phyloP scores from a whole-genome alignment of 805 yeast genomes.

The Metschnikowia gruessii region DNA sequence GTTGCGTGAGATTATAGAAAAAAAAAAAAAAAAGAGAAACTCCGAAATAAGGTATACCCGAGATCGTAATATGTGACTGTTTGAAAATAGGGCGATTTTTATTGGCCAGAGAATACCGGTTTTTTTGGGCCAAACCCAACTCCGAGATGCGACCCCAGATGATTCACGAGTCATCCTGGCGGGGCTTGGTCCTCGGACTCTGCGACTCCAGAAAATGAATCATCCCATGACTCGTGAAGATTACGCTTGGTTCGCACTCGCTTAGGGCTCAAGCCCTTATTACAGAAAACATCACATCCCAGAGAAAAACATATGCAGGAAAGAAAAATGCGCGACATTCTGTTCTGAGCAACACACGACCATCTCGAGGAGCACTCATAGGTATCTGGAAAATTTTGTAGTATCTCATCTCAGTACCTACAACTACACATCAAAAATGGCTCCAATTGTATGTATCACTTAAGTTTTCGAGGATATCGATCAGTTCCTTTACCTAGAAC shows the following conservation, averaged over 20 bases:
- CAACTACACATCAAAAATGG: slow-evolving; percentile 50
- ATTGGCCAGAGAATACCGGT: slow-evolving; percentile 4
- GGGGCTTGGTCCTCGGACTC: not conserved
- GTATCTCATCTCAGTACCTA: slow-evolving; percentile 6
- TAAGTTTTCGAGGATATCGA: slow-evolving; percentile 20
- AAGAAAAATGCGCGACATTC: not conserved
- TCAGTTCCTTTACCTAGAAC: slow-evolving; percentile 37
- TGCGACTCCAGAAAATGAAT: slow-evolving; percentile 6
- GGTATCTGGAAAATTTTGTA: slow-evolving; percentile 6
- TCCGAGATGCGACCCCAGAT: slow-evolving; percentile 5
- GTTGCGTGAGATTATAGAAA: not conserved
- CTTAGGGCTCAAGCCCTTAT: slow-evolving; percentile 14
- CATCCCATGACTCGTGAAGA: not conserved
- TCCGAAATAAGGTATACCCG: too few species aligned
- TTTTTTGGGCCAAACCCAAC: slow-evolving; percentile 7
- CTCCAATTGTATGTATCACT: slow-evolving; percentile 81
- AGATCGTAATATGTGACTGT: not conserved
- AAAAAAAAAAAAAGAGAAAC: not conserved
- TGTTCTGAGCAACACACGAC: slow-evolving; percentile 9
- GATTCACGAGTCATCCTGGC: slow-evolving; percentile 11
- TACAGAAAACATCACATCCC: too few species aligned
- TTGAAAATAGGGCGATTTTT: not conserved
- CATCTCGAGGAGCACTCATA: not conserved
- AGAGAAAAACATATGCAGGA: not conserved
- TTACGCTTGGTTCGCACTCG: not conserved